Conservation (phyloP, 2,329 filamentous ascomycete genomes). For the Trichoderma brevicompactum region DNA sequence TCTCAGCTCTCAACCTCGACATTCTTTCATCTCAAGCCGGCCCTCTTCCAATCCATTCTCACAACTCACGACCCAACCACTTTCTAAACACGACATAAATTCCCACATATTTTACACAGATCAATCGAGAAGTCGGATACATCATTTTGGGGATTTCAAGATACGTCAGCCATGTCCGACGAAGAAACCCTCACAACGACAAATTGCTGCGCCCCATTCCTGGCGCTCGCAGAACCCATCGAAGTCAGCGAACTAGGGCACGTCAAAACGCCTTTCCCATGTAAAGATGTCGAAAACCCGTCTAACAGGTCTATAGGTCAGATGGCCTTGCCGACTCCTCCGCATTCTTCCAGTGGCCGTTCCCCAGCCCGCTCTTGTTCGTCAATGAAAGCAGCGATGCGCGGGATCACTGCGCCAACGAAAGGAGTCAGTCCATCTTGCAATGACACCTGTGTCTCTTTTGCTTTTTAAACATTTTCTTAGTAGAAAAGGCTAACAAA, state of each 20-base stretch:
- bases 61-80: no score
- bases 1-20: background rate
- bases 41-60: background rate
- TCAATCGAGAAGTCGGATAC: background rate
- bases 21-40: background rate
- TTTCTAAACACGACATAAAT: no score
- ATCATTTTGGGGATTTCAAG: background rate
- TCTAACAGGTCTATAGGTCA: conserved; percentile 22
- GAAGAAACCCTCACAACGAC: conserved; percentile 43
- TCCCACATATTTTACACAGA: background rate
- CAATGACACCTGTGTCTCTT: background rate
- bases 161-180: conserved; percentile 34
- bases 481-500: background rate
- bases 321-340: conserved; percentile 38
- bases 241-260: conserved; percentile 51
- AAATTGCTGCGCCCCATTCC: conserved; percentile 47
- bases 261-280: conserved; percentile 5
- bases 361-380: conserved; percentile 71
- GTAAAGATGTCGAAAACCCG: background rate
- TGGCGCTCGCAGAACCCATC: conserved; percentile 48
- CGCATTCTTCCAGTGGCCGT: conserved; percentile 64
- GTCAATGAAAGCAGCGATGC: conserved; percentile 76
- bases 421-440: conserved; percentile 59
- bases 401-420: conserved; percentile 78
- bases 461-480: background rate